phyloP scores from a whole-genome alignment of 208 protist species.

The Trypanosoma scelopori region DNA sequence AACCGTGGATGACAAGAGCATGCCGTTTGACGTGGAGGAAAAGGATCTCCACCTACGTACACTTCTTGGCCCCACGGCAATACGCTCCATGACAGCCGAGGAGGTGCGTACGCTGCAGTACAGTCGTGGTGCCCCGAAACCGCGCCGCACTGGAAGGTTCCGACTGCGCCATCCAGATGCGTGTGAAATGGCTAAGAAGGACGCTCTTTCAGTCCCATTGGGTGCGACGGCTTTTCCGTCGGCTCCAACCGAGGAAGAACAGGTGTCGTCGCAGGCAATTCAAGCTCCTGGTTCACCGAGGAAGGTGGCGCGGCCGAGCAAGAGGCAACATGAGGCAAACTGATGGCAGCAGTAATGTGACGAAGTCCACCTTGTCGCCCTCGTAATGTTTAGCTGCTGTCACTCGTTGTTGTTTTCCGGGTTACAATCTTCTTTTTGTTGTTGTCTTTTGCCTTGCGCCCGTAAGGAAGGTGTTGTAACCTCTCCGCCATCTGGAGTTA shows the following conservation, averaged over 20 bases:
- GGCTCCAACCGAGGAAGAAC: background rate
- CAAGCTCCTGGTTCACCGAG: slow-evolving; percentile 46
- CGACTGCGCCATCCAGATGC: slow-evolving; percentile 20
- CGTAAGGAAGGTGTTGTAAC: no score
- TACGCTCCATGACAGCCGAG: slow-evolving; percentile 17
- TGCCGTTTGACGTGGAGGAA: slow-evolving; percentile 26
- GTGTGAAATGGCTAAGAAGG: background rate
- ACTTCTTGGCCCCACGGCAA: slow-evolving; percentile 15
- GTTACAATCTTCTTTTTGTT: no score
- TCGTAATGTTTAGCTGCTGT: no score
- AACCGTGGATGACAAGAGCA: background rate
- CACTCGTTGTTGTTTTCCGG: no score
- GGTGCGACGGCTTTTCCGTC: background rate
- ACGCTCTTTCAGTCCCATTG: background rate
- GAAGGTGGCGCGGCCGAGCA: slow-evolving; percentile 53
- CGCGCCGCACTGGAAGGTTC: slow-evolving; percentile 23
- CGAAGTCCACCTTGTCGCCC: background rate
- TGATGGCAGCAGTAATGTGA: background rate
- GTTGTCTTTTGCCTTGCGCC: no score
- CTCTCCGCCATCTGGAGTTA: no score
- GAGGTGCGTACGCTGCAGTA: slow-evolving; percentile 25
- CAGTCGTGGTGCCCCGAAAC: slow-evolving; percentile 15
- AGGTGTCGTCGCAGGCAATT: slow-evolving; percentile 20
- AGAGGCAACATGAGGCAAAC: slow-evolving; percentile 19
- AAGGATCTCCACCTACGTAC: slow-evolving; percentile 2